These are phyloP conservation scores for Chlorella vulgaris DNA, from an alignment of 139 green algal species.

Conservation along the genomic window DNA sequence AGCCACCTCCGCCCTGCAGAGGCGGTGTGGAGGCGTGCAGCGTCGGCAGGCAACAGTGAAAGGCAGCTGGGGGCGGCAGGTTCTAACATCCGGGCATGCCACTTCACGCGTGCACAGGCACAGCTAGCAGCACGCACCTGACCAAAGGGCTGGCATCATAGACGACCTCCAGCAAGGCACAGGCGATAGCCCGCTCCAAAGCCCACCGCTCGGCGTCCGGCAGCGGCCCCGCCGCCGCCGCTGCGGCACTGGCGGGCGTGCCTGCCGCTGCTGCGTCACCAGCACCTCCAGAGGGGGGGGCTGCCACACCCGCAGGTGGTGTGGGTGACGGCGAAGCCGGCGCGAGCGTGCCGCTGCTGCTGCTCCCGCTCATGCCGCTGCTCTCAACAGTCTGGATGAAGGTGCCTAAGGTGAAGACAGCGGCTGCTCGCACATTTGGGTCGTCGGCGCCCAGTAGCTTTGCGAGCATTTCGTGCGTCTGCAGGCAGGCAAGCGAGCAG, in stretches of 20 bases:
- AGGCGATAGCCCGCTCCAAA: constrained; percentile 47
- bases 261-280: neutral
- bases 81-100: neutral
- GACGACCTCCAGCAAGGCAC: constrained; percentile 57
- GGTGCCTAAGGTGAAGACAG: constrained; percentile 82
- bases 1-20: constrained; percentile 78
- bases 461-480: constrained; percentile 61
- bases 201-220: constrained; percentile 11
- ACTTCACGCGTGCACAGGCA: neutral
- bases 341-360: neutral
- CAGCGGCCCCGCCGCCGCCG: constrained; percentile 11
- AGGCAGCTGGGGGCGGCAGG: neutral
- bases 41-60: constrained; percentile 48
- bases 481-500: neutral
- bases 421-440: constrained; percentile 86
- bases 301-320: too few relatives aligned
- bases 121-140: neutral
- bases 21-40: neutral
- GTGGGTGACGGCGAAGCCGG: neutral
- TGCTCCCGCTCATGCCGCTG: neutral
- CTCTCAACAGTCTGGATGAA: constrained; percentile 63
- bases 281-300: neutral
- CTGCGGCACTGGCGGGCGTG: neutral
- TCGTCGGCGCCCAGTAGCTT: constrained; percentile 54
- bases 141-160: constrained; percentile 79